These are phyloP conservation scores for Saururus chinensis DNA, from an alignment of 164 flowering plant species.

Conservation along the genomic window DNA sequence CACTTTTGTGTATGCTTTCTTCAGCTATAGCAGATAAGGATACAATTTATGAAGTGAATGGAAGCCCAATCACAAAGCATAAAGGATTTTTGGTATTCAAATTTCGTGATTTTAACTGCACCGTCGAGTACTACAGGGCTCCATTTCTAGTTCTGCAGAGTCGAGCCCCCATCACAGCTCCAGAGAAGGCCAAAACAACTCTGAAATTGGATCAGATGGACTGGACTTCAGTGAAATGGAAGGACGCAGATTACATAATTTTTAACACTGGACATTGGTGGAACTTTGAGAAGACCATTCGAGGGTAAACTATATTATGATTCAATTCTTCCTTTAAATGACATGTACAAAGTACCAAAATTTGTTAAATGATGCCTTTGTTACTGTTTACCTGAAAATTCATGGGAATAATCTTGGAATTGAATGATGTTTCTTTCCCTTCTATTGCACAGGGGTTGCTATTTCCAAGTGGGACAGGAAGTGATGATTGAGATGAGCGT, in stretches of 20 bases:
- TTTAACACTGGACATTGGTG: conserved; percentile 98
- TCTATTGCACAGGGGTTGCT: conserved; percentile 58
- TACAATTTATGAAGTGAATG: conserved; percentile 84
- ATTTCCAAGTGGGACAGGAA: conserved; percentile 64
- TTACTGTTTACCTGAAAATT: background rate
- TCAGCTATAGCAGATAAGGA: conserved; percentile 48
- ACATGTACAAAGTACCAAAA: background rate
- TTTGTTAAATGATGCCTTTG: background rate
- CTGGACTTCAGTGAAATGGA: conserved; percentile 75
- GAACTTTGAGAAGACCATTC: conserved; percentile 87
- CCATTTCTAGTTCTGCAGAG: conserved; percentile 88
- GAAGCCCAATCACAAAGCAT: conserved; percentile 94
- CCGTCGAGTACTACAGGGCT: conserved; percentile 89
- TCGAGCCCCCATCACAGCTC: conserved; percentile 52
- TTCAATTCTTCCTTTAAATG: background rate
- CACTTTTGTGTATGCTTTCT: conserved; percentile 91
- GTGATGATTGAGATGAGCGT: conserved; percentile 62
- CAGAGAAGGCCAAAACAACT: conserved; percentile 35
- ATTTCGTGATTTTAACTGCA: conserved; percentile 77
- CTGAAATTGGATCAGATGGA: conserved; percentile 84
- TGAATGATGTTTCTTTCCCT: background rate
- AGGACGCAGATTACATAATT: conserved; percentile 73
- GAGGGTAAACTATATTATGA: conserved; percentile 36
- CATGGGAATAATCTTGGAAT: background rate
- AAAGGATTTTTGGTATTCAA: conserved; percentile 78